Evolutionary conservation across 768 basidiomycete genomes (phyloP).

Genomic region (Pholiota molesta): DNA sequence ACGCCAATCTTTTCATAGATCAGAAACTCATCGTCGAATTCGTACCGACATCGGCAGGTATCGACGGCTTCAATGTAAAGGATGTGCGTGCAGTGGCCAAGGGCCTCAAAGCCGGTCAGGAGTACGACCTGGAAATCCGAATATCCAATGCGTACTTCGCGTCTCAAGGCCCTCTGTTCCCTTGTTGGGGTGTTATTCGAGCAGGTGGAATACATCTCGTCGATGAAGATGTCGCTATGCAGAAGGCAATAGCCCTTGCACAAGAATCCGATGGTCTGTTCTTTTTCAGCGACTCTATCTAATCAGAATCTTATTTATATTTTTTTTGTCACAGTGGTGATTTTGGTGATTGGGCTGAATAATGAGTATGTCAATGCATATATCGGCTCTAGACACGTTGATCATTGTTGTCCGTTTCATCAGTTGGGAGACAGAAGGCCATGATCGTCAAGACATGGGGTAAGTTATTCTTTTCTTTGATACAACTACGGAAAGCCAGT

Average conservation of each 20-base stretch:
- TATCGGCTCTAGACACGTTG: neutral
- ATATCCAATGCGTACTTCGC: slow-evolving; percentile 37
- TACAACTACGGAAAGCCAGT: neutral
- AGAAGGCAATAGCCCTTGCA: slow-evolving; percentile 41
- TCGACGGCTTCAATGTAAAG: slow-evolving; percentile 47
- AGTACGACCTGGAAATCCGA: slow-evolving; percentile 43
- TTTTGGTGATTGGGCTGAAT: slow-evolving; percentile 58
- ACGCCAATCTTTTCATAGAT: slow-evolving; percentile 55
- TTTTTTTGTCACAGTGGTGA: slow-evolving; percentile 32
- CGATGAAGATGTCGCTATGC: slow-evolving; percentile 41
- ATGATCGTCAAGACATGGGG: slow-evolving; percentile 53
- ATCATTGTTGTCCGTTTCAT: neutral
- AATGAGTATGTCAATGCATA: slow-evolving; percentile 42
- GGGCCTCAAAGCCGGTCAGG: slow-evolving; percentile 42
- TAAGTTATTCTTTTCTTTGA: slow-evolving; percentile 19
- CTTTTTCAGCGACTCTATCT: neutral
- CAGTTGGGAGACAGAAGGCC: slow-evolving; percentile 60
- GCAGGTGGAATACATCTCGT: slow-evolving; percentile 37
- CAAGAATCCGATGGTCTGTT: slow-evolving; percentile 41
- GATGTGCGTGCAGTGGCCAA: slow-evolving; percentile 39
- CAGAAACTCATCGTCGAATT: slow-evolving; percentile 48
- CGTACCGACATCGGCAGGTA: slow-evolving; percentile 36
- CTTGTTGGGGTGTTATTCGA: slow-evolving; percentile 44
- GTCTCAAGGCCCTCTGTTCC: slow-evolving; percentile 34
- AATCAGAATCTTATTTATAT: neutral